Conservation (phyloP, 495 filamentous ascomycete genomes). For the Hyaloscypha hepaticicola region DNA sequence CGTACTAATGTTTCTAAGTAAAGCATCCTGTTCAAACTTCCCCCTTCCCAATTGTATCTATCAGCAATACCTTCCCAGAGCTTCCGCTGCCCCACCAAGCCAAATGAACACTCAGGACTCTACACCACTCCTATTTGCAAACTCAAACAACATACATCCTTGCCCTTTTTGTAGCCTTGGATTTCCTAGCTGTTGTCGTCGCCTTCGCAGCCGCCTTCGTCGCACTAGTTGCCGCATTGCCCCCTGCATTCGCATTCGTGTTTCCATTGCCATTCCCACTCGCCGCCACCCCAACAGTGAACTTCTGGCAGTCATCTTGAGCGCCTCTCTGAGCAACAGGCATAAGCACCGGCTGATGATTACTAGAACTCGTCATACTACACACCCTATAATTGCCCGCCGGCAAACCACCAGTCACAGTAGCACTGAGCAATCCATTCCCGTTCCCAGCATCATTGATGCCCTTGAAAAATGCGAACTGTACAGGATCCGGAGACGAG, state of each 20-base stretch:
- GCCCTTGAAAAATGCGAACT: constrained; percentile 73
- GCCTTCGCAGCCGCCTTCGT: neutral
- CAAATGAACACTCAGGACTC: neutral
- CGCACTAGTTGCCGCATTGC: neutral
- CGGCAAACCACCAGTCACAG: constrained; percentile 59
- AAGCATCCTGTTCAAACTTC: neutral
- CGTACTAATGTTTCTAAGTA: neutral
- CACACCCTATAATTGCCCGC: constrained; percentile 57
- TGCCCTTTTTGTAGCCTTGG: neutral
- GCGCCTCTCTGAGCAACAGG: constrained; percentile 70
- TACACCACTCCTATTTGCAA: neutral
- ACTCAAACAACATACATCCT: neutral
- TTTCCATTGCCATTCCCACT: neutral
- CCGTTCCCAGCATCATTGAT: constrained; percentile 70
- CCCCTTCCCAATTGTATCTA: neutral
- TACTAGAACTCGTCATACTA: constrained; percentile 62
- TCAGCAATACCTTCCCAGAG: neutral
- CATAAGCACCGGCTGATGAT: constrained; percentile 76
- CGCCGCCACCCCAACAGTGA: constrained; percentile 33
- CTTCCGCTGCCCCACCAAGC: neutral
- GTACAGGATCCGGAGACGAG: constrained; percentile 50
- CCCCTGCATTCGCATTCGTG: neutral
- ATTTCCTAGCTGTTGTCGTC: neutral
- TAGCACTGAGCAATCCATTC: constrained; percentile 51
- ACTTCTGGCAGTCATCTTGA: constrained; percentile 70